These are phyloP conservation scores for Mycena alexandri DNA, from an alignment of 768 basidiomycete species.

Conservation along the genomic window DNA sequence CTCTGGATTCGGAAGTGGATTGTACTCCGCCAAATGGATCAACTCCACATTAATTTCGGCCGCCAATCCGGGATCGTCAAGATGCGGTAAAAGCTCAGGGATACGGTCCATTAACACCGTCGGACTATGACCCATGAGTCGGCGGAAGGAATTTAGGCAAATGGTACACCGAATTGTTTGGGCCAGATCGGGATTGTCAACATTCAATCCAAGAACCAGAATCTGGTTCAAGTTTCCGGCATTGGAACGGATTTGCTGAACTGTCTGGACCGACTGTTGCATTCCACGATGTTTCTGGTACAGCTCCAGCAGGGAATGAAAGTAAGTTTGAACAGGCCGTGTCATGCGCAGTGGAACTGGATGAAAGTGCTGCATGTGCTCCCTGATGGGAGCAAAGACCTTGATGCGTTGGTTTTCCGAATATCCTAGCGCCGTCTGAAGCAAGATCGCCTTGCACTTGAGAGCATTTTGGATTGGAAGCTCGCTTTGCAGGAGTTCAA, in stretches of 20 bases:
- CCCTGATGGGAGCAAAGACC: not conserved
- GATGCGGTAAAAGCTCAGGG: not conserved
- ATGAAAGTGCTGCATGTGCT: not conserved
- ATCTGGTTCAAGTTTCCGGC: slow-evolving; percentile 5
- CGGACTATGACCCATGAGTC: not conserved
- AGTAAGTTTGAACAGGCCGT: not conserved
- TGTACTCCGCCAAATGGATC: not conserved
- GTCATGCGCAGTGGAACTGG: not conserved
- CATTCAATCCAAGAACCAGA: not conserved
- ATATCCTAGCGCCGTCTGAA: not conserved
- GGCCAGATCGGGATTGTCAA: not conserved
- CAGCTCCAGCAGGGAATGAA: not conserved
- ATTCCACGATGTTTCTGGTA: not conserved
- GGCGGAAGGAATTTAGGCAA: not conserved
- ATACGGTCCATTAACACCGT: not conserved
- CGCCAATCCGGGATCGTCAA: not conserved
- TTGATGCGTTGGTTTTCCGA: not conserved
- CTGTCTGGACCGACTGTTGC: not conserved
- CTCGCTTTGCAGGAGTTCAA: not conserved
- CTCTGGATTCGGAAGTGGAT: not conserved
- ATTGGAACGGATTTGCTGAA: not conserved
- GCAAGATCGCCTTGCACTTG: not conserved
- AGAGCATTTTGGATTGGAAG: not conserved
- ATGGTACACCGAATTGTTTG: not conserved
- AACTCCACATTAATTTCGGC: not conserved